Evolutionary conservation across 805 yeast genomes (phyloP), one percentile per base, ranked within the genome.

Genomic region (Kodamaea hsintzibuensis): DNA sequence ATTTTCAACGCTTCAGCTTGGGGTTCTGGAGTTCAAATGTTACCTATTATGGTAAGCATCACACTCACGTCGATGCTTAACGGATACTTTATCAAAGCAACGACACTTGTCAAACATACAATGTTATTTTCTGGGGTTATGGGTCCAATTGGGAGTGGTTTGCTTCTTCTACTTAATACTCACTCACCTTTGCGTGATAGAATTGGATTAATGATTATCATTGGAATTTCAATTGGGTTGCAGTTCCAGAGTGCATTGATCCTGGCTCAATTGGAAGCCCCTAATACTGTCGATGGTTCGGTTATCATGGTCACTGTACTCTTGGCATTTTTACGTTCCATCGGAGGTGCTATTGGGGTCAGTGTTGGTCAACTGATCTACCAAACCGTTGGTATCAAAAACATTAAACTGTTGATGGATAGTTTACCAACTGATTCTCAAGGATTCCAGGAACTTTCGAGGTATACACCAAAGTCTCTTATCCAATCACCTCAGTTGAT

Each of bases 21-120:
- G 67, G 65, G 66, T 18, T 70, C 83, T 2, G 85, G 85, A 38
- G 62, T 80, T 33, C 69, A 76, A 22, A 61, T 77, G 39, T 63
- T 82, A 30, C 82, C 85, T 0, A 47, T 68, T 33, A 71, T 80
- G 49, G 63, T 79, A 17, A 58, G 79, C 12, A 70, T 75, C 37
- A 77, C 69, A 47, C 54, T 71, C 1, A 58, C 70, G 3, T 69
- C 84, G 9, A 62, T 73, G 4, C 49, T 57, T 42, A 70, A 66
- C 49, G 76, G 77, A 2, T 55, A 53, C 1, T 27, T 59, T 3
- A 54, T 54, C 13, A 57, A 55, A 43, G 6, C 45, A 12, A 58
- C 61, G 9, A 30, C 59, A 13, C 30, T 39, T 9, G 57, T 61
- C 33, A 61, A 61, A 44, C 55, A 50, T 1, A 50, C 16, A 42